Evolutionary conservation across 306 rosid species (phyloP).

Genomic region (Hippophae gyantsensis): DNA sequence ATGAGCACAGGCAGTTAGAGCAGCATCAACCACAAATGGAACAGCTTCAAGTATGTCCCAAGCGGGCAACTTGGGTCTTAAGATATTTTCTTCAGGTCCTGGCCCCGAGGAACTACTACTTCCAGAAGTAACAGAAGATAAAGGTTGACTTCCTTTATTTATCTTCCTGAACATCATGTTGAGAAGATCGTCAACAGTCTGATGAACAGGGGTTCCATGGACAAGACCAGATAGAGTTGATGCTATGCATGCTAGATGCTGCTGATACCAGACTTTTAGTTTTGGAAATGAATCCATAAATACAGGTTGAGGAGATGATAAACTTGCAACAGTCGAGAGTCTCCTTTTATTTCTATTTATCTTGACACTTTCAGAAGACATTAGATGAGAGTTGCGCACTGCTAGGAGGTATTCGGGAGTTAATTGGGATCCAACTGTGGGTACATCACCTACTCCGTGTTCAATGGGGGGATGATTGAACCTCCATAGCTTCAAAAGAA

Average conservation of each 20-base stretch:
- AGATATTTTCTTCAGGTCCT: slow-evolving; percentile 52
- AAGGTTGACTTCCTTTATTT: slow-evolving; percentile 53
- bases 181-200: slow-evolving; percentile 87
- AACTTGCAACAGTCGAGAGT: slow-evolving; percentile 66
- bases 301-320: slow-evolving; percentile 63
- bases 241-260: slow-evolving; percentile 95
- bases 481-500: slow-evolving; percentile 87
- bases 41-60: slow-evolving; percentile 96
- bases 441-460: slow-evolving; percentile 85
- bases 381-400: slow-evolving; percentile 68
- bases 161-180: slow-evolving; percentile 79
- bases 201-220: slow-evolving; percentile 92
- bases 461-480: slow-evolving; percentile 93
- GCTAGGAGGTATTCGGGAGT: slow-evolving; percentile 90
- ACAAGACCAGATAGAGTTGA: slow-evolving; percentile 93
- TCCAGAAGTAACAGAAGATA: slow-evolving; percentile 58
- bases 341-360: slow-evolving; percentile 62
- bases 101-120: slow-evolving; percentile 91
- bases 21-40: slow-evolving; percentile 97
- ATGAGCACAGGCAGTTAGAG: slow-evolving; percentile 94
- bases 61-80: slow-evolving; percentile 85
- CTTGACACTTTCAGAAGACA: slow-evolving; percentile 45
- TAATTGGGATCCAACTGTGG: slow-evolving; percentile 83
- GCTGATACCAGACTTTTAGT: slow-evolving; percentile 85
- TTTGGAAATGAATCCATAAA: slow-evolving; percentile 95